Evolutionary conservation across 2,329 filamentous ascomycete species (phyloP).

Genomic region (Microcyclosporella mali): DNA sequence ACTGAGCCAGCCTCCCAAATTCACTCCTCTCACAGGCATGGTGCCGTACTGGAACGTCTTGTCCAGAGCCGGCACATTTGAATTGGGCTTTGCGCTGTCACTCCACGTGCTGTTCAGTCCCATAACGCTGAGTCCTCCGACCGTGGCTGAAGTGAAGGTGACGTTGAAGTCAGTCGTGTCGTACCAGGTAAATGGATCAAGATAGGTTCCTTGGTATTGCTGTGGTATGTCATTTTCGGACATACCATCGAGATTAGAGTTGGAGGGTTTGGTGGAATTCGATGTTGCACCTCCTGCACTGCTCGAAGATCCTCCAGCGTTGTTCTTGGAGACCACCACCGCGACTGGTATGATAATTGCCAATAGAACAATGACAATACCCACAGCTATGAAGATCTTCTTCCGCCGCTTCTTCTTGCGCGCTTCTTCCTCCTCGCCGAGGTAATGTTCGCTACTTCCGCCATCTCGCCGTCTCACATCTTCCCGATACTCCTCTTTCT

Average conservation of each 20-base stretch:
- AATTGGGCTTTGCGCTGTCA: constrained; percentile 71
- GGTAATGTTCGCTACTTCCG: constrained; percentile 31
- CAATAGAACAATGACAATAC: constrained; percentile 36
- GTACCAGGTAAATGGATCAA: constrained; percentile 89
- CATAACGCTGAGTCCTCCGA: constrained; percentile 86
- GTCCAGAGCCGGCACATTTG: constrained; percentile 70
- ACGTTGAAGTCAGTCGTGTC: constrained; percentile 88
- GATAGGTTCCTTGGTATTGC: constrained; percentile 64
- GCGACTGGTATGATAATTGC: constrained; percentile 44
- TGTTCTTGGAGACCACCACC: constrained; percentile 42
- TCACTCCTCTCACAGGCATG: constrained; percentile 80
- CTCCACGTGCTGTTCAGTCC: constrained; percentile 81
- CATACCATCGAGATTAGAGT: constrained; percentile 42
- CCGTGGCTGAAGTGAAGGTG: constrained; percentile 78
- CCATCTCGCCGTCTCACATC: constrained; percentile 39
- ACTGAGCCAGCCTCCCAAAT: constrained; percentile 88
- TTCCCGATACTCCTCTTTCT: constrained; percentile 36
- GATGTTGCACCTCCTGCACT: constrained; percentile 14
- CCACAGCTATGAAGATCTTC: constrained; percentile 40
- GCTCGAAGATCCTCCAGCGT: constrained; percentile 12
- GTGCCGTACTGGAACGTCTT: constrained; percentile 72
- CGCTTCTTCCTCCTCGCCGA: constrained; percentile 38
- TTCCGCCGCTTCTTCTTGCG: constrained; percentile 49
- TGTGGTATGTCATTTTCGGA: constrained; percentile 42
- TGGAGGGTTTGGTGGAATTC: constrained; percentile 33